Base-by-base conservation (phyloP, 2,329 filamentous ascomycete species). In the Diaporthe caulivora region DNA sequence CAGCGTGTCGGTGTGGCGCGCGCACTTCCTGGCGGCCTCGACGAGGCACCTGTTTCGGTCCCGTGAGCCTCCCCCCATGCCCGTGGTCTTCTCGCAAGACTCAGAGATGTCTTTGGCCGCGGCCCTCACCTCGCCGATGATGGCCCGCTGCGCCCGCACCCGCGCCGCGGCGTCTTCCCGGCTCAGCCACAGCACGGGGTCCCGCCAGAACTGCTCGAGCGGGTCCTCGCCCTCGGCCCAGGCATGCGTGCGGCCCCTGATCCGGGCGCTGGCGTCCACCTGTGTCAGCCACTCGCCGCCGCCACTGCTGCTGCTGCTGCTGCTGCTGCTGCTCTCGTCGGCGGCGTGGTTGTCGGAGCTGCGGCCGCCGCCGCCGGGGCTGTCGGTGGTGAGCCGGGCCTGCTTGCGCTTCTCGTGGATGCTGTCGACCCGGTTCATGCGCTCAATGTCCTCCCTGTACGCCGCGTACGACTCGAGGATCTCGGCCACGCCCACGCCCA, bases 391-490 rank as follows among this genome's bases (percentile, higher is more conserved):
- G 2, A 24, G 34, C n/a, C 51, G 17, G 2, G 3, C 21, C 1
- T 37, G 29, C 54, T 70, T 49, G 29, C 68, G 54, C 54, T 57
- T 69, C 18, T 24, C 13, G 42, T 53, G 34, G 15, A 37, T n/a
- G 17, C 29, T 5, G 7, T 73, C 72, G 1, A n/a, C 24, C 31
- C 58, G 21, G 37, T 55, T 58, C 67, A 73, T 55, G 24, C 72
- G 62, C 40, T 71, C 26, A 51, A 73, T 71, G 31, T 73, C 72
- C 11, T 40, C 44, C 51, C 40, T 57, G 51, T 73, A 73, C 2
- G 21, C 26, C 10, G 11, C 10, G 49, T 58, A 73, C 13, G 57
- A 37, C 24, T 64, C 34, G 3, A 17, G 5, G 42, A 73, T 64
- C 40, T 54, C 8, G 13, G 34, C 17, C 11, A n/a, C 8, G 10